Evolutionary conservation across 139 green algal genomes (phyloP), one percentile per base, ranked within the genome.

Genomic region (Desmodesmus armatus): DNA sequence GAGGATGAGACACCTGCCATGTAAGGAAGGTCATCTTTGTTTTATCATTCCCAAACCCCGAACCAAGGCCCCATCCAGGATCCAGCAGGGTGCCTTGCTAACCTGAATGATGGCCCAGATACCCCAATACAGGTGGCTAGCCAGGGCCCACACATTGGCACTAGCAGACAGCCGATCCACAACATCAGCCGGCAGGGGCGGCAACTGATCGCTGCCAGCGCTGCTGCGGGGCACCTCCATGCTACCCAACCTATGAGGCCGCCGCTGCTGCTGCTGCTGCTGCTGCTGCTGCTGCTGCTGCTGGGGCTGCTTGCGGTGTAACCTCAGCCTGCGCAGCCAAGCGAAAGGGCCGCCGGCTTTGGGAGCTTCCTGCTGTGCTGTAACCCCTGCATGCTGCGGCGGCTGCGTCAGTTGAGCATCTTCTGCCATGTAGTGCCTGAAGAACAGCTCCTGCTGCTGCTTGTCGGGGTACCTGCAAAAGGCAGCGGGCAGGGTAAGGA

Each of bases 41-140:
- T n/a, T n/a, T n/a, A n/a, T n/a, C n/a, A n/a, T n/a, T n/a, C n/a
- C n/a, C n/a, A n/a, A n/a, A n/a, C n/a, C n/a, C n/a, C n/a, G n/a
- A n/a, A n/a, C n/a, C n/a, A n/a, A n/a, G n/a, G n/a, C n/a, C n/a
- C n/a, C n/a, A n/a, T n/a, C n/a, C n/a, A n/a, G n/a, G n/a, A n/a
- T n/a, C n/a, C n/a, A n/a, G n/a, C n/a, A n/a, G n/a, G n/a, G n/a
- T n/a, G n/a, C n/a, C n/a, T n/a, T n/a, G n/a, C 47, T 21, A 21
- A 55, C 47, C 47, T 98, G 96, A 2, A 98, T 88, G 29, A 98
- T 79, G 1, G 89, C 84, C 96, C 97, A 99, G 0, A 97, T 70
- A n/a, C 94, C 95, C 97, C 97, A 99, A 78, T 94, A 99, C n/a
- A 95, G 76, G 70, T 99, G 97, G 1, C 94, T 94, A 3, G 91